Evolutionary conservation across 495 filamentous ascomycete species (phyloP).

Genomic region (Apiosordaria backusii): DNA sequence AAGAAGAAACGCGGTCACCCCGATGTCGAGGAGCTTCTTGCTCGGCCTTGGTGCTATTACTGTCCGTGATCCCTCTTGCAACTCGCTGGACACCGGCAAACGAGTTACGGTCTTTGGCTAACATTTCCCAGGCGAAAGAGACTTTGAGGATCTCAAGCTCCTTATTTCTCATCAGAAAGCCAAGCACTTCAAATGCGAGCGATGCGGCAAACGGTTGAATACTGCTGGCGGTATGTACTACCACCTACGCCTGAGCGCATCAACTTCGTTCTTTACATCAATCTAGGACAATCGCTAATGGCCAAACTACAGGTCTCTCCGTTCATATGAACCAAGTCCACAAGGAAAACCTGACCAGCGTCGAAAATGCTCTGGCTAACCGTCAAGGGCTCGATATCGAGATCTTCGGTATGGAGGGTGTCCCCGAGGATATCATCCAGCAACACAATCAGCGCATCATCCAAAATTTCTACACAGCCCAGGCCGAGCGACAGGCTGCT

Average conservation of each 20-base stretch:
- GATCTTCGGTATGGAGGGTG: slow-evolving; percentile 97
- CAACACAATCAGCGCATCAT: slow-evolving; percentile 82
- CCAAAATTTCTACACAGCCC: slow-evolving; percentile 75
- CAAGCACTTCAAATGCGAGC: slow-evolving; percentile 96
- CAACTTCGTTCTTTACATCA: background rate
- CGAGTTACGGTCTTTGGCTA: slow-evolving; percentile 18
- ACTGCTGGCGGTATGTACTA: slow-evolving; percentile 79
- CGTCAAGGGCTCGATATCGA: slow-evolving; percentile 81
- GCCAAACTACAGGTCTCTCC: slow-evolving; percentile 63
- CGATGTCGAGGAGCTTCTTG: slow-evolving; percentile 79
- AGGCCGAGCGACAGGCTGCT: slow-evolving; percentile 72
- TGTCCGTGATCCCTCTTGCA: slow-evolving; percentile 49
- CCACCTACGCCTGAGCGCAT: background rate
- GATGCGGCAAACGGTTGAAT: slow-evolving; percentile 81
- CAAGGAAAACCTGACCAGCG: slow-evolving; percentile 79
- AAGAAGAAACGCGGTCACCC: slow-evolving; percentile 85
- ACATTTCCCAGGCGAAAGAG: slow-evolving; percentile 63
- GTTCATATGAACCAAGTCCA: slow-evolving; percentile 99
- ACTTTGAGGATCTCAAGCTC: slow-evolving; percentile 95
- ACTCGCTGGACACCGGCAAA: background rate
- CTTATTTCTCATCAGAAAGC: slow-evolving; percentile 96
- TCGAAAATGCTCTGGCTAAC: slow-evolving; percentile 88
- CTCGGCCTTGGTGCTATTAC: slow-evolving; percentile 96
- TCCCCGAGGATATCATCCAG: slow-evolving; percentile 78
- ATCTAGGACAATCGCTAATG: slow-evolving; percentile 22